Evolutionary conservation across 768 basidiomycete species (phyloP).

Genomic region (Auricularia sp.): DNA sequence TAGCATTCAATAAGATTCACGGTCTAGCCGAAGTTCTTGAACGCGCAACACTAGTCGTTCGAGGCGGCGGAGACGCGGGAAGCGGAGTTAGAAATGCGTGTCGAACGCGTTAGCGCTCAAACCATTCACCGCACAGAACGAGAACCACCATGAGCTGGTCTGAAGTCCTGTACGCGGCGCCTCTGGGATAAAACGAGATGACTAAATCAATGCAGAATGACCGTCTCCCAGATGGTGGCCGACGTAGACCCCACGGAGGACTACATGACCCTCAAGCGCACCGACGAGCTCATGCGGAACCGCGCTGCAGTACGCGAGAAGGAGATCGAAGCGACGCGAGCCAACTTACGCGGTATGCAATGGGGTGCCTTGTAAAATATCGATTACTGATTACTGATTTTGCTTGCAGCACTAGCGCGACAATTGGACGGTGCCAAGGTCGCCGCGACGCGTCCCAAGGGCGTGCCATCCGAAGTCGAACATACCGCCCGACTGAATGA

Average conservation of each 20-base stretch:
- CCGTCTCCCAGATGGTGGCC: neutral
- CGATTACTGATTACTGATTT: neutral
- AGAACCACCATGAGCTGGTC: neutral
- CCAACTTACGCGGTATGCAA: neutral
- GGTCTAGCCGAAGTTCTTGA: no score
- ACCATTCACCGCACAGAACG: neutral
- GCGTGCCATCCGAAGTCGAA: neutral
- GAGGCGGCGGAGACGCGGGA: neutral
- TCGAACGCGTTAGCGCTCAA: neutral
- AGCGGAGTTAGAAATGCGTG: neutral
- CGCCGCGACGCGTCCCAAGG: constrained; percentile 38
- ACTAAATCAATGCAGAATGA: neutral
- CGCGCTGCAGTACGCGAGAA: neutral
- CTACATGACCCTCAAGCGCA: constrained; percentile 15
- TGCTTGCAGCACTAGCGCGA: constrained; percentile 46
- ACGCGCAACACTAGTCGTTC: no score
- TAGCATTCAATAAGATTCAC: no score
- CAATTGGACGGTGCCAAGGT: constrained; percentile 57
- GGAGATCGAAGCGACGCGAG: neutral
- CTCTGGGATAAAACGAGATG: neutral
- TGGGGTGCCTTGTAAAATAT: neutral
- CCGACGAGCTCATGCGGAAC: neutral
- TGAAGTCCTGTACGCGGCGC: neutral
- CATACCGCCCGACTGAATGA: neutral
- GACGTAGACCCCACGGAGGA: neutral